Evolutionary conservation across 208 protist genomes (phyloP).

Genomic region (Phytomonas francai): DNA sequence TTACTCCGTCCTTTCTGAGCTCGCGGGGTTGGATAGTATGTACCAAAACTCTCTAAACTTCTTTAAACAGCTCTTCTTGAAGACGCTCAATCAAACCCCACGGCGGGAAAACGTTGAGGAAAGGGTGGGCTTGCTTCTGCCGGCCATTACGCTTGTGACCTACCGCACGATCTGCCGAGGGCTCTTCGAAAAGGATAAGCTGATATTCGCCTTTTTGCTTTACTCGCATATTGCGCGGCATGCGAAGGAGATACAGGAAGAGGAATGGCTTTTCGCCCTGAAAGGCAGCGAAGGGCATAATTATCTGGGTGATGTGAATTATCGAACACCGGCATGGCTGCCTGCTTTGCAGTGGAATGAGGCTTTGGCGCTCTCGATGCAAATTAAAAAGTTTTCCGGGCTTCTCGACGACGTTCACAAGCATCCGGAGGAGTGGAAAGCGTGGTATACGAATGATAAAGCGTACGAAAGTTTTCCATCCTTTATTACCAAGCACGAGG

Average conservation of each 20-base stretch:
- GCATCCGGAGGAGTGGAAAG: constrained; percentile 67
- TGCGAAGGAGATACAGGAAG: constrained; percentile 45
- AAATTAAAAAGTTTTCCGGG: constrained; percentile 74
- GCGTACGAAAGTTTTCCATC: constrained; percentile 75
- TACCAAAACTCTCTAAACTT: constrained; percentile 92
- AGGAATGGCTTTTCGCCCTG: constrained; percentile 88
- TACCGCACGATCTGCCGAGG: constrained; percentile 93
- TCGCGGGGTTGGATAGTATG: constrained; percentile 90
- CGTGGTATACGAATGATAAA: constrained; percentile 81
- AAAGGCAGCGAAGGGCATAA: constrained; percentile 75
- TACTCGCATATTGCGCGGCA: constrained; percentile 81
- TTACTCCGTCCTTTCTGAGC: constrained; percentile 92
- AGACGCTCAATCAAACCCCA: constrained; percentile 87
- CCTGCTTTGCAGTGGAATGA: constrained; percentile 87
- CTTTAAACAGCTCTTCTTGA: constrained; percentile 89
- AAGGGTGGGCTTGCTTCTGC: constrained; percentile 74
- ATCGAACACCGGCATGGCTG: constrained; percentile 71
- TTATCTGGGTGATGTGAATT: constrained; percentile 34
- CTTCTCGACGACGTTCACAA: constrained; percentile 86
- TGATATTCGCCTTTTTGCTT: constrained; percentile 94
- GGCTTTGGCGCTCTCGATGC: constrained; percentile 69
- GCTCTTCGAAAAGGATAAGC: constrained; percentile 94
- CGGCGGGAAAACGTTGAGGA: constrained; percentile 63
- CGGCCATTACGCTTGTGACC: constrained; percentile 78
- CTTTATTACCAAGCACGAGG: constrained; percentile 11